Conservation (phyloP, 2,329 filamentous ascomycete species). For the Verticillium tricorpus region DNA sequence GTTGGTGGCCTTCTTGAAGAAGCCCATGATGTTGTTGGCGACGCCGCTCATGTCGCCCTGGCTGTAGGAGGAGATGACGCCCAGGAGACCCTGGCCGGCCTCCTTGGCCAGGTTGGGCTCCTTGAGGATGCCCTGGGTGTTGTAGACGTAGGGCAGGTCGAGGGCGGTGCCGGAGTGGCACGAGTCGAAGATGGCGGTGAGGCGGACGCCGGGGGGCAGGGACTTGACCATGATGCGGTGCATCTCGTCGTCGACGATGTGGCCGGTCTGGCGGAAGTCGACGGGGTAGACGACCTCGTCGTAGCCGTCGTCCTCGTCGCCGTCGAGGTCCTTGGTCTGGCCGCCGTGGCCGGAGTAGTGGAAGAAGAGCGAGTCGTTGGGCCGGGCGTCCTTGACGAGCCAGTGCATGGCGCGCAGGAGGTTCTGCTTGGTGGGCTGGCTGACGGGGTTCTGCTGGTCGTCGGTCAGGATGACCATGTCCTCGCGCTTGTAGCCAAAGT, state of each 20-base stretch:
- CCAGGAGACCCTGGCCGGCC: slow-evolving; percentile 67
- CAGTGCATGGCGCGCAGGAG: slow-evolving; percentile 72
- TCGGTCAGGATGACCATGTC: slow-evolving; percentile 79
- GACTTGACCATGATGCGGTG: slow-evolving; percentile 73
- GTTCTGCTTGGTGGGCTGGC: slow-evolving; percentile 71
- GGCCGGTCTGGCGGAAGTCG: slow-evolving; percentile 63
- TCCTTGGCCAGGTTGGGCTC: slow-evolving; percentile 79
- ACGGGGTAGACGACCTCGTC: slow-evolving; percentile 79
- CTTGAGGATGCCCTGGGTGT: slow-evolving; percentile 74
- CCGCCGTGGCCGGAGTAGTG: slow-evolving; percentile 76
- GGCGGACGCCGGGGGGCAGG: slow-evolving; percentile 76
- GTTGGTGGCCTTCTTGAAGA: slow-evolving; percentile 75
- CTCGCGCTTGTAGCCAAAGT: slow-evolving; percentile 68
- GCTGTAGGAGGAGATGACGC: slow-evolving; percentile 73
- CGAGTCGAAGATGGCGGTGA: slow-evolving; percentile 78
- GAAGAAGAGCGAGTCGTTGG: slow-evolving; percentile 74
- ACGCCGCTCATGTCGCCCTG: slow-evolving; percentile 81
- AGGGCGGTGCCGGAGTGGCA: slow-evolving; percentile 76
- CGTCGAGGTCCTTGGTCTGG: slow-evolving; percentile 68
- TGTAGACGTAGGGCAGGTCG: slow-evolving; percentile 77
- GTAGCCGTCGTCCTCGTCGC: slow-evolving; percentile 72
- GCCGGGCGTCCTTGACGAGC: slow-evolving; percentile 65
- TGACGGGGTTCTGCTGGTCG: slow-evolving; percentile 65
- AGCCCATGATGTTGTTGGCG: slow-evolving; percentile 70
- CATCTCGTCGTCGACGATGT: slow-evolving; percentile 76